Evolutionary conservation across 176 grass and related monocot species (phyloP), one percentile per base, ranked within the genome.

Genomic region (Lolium rigidum): DNA sequence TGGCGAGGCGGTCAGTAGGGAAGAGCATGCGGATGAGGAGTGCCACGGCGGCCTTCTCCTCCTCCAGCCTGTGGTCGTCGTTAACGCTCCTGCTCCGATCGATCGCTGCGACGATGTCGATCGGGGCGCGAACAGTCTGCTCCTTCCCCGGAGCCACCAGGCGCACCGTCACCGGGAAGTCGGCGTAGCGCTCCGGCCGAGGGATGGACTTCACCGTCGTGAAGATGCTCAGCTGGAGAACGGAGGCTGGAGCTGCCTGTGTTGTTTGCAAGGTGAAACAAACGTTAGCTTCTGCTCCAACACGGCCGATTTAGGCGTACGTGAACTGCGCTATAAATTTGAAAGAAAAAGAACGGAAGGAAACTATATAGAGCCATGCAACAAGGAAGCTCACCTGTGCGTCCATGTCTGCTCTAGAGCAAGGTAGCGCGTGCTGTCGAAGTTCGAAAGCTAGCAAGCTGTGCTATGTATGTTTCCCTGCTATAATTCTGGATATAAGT

Each of bases 151-250:
- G 78, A 24, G 78, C 60, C n/a, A 64, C 59, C 59, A 80, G 22
- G 7, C 60, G 21, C 1, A 80, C 43, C 1, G 41, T 65, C 22
- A 66, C 60, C 3, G 59, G 59, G 41, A 80, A 52, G 22, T 31
- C 48, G 47, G 13, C 25, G 48, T 52, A 76, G 44, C 49, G 7
- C 0, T 76, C 71, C 2, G 71, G 71, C 43, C 71, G 21, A 0
- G 59, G 41, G 41, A 80, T 50, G 3, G 78, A 65, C 14, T 66
- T 22, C 13, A 64, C 24, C 43, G 61, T 35, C 7, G 60, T 80
- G 60, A 80, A 80, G 60, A 17, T 35, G 60, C 78, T 80, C 60
- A 80, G 60, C 24, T 80, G 78, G 25, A 80, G 78, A 8, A 64
- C 78, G 2, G 59, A 80, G 22, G 78, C 59, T 49, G 59, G 78